Base-by-base conservation (phyloP, 2,329 filamentous ascomycete genomes). In the Ophiostoma pallidulum region DNA sequence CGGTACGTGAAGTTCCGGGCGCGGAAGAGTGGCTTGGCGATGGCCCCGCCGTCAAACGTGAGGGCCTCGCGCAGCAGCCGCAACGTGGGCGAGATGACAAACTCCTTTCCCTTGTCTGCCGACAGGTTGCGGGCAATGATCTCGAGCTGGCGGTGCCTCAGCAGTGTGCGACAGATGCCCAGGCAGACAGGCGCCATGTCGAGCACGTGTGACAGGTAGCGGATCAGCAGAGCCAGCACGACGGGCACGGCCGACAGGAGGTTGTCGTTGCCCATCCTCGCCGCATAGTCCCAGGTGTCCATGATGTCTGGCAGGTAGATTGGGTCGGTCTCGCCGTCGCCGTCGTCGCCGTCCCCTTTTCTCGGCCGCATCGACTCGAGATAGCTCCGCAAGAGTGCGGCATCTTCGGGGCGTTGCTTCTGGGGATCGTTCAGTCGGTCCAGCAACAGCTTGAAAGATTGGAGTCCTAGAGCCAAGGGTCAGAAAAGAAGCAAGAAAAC, bases 11-110 rank as follows among this genome's bases (percentile, higher is more conserved):
- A 82, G 57, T 87, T 81, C 56, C 88, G 78, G 28, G 82, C 81
- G 45, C 84, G 75, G 62, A 94, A 94, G 29, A 96, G 73, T 39
- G 82, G 74, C 55, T 79, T 82, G 24, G 90, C 87, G 47, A 89
- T 74, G 36, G 80, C 77, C 13, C 92, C 94, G 14, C 89, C 89
- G 64, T 97, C 90, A 54, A 95, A 84, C 47, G 74, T 80, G 14
- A 87, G 78, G n/a, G 90, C 75, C 65, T 98, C 91, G 44, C 83
- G 86, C 51, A 98, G 74, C 44, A 98, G 69, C 48, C 91, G 81
- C 50, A 98, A 68, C 20, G 86, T 90, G 1, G 92, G 91, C 3
- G 88, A 92, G 51, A 96, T 90, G 50, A 97, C 71, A 63, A 86
- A 88, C 33, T 89, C 88, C 60, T 94, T 95, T 41, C 80, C 75